Evolutionary conservation across 257 asterid species (phyloP), one percentile per base, ranked within the genome.

Genomic region (Orobanche coerulescens): DNA sequence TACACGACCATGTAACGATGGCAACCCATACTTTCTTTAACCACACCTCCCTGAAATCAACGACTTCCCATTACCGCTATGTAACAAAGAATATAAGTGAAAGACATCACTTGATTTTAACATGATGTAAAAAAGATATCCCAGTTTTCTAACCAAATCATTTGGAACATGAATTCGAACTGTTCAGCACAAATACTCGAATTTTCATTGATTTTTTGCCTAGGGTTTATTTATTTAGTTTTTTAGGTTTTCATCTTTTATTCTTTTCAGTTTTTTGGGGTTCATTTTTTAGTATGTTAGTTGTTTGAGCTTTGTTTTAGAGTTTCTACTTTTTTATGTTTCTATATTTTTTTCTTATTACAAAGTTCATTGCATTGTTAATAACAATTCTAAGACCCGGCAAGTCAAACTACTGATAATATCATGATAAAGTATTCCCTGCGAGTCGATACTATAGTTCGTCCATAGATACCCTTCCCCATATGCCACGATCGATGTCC

Each of bases 1-100:
- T 79, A 92, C 30, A 92, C 96, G 58, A 92, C 77, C 95, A 92
- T 77, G 82, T 81, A 86, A 39, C 78, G 83, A 40, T 71, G 70
- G 76, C 73, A 43, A 73, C 81, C 64, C 56, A 74, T 58, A 58
- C 59, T 76, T 57, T 61, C 76, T 56, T 64, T 78, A 69, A 22
- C 57, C 65, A 67, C 39, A 30, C 75, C 65, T 58, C 54, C 82
- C 98, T 93, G 83, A 68, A 64, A 65, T 14, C 40, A 72, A 74
- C 13, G 25, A 69, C 19, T 66, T 67, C 37, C 14, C 54, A 53
- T 53, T 31, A 46, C 71, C 39, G 66, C 46, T 66, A 36, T 44
- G 40, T n/a, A 19, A 42, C 3, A 58, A 53, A 61, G 51, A 61
- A 31, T 44, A 20, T 33, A 50, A 44, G 61, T 26, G 58, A 51